A percentile compares a stretch with the other conserved stretches of the same genome.
Conservation (phyloP, 78 protist genomes). For the Capsaspora owczarzaki region DNA sequence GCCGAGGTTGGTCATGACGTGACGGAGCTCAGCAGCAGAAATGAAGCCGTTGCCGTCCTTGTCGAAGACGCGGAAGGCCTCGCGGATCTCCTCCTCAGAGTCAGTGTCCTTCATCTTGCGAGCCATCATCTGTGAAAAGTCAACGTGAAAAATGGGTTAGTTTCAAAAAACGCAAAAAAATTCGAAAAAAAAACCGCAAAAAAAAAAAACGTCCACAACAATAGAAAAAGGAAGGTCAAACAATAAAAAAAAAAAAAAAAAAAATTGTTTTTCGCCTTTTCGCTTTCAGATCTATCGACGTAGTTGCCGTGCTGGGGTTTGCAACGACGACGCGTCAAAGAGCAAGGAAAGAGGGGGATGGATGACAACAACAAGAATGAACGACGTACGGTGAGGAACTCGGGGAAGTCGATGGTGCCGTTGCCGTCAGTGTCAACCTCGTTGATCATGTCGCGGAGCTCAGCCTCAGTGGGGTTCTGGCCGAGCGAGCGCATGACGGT, state of each 20-base stretch:
- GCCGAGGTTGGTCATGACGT: constrained; percentile 74
- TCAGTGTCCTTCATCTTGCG: constrained; percentile 95
- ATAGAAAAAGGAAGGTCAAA: not conserved
- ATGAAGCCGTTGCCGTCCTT: constrained; percentile 98
- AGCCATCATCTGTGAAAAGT: constrained; percentile 90
- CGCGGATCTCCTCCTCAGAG: constrained; percentile 95
- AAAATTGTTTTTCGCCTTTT: not conserved
- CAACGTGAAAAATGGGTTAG: too few relatives aligned
- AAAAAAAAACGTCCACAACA: not conserved
- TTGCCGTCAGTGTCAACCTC: constrained; percentile 64
- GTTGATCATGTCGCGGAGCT: constrained; percentile 92
- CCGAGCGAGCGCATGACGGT: constrained; percentile 91
- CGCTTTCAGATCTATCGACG: constrained; percentile 6
- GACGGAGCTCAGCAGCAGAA: constrained; percentile 94
- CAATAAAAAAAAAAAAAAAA: not conserved
- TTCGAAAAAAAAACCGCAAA: too few relatives aligned
- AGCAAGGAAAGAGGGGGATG: too few relatives aligned
- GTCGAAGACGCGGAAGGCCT: constrained; percentile 99
- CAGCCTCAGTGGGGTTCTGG: constrained; percentile 97
- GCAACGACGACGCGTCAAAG: too few relatives aligned
- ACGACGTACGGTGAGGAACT: constrained; percentile 77
- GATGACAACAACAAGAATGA: too few relatives aligned
- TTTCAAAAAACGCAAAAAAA: too few relatives aligned
- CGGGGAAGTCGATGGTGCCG: constrained; percentile 97
- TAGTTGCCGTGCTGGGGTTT: too few relatives aligned